Evolutionary conservation across 83 land plant genomes (phyloP), one percentile per base, ranked within the genome.

Genomic region (Isoetes engelmannii): DNA sequence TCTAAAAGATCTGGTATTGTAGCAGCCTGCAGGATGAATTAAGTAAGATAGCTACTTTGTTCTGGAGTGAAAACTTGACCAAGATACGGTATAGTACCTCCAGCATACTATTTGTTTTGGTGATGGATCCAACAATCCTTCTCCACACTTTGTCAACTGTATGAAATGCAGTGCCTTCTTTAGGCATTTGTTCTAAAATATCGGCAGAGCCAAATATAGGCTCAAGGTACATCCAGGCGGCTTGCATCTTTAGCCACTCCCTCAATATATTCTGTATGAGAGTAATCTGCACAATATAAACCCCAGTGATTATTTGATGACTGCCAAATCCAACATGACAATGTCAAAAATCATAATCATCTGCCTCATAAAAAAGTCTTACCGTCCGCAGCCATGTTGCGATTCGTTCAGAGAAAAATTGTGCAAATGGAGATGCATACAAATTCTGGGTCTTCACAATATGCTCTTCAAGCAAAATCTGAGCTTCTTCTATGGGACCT

Each of bases 201-300:
- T 79, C 81, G 0, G 72, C 68, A 4, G 77, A 69, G 41, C 81
- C 78, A 74, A 79, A 79, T 37, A 79, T 79, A 4, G 78, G 78
- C 47, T 79, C 81, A 19, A 79, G 59, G 56, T 79, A 79, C 81
- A 79, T 79, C 81, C 81, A 79, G 55, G 78, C 47, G 56, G 78
- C 78, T 79, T 79, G 81, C 55, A 58, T 69, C 63, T 75, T 64
- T n/a, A 74, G 51, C 81, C 81, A 79, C 45, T 79, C 78, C 1
- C 4, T 44, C 69, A 79, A 48, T 42, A 79, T 69, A 44, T 69
- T 70, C 60, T 74, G 73, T 54, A 79, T 45, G 20, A 63, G 9
- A 63, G 63, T 69, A 7, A 79, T 37, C 81, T 79, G 50, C 17
- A 57, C 4, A 5, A 75, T 18, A 44, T 58, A 0, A 4, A 5